These are phyloP conservation scores for Alternaria consortialis DNA, from an alignment of 2,329 filamentous ascomycete genomes.

Conservation along the genomic window DNA sequence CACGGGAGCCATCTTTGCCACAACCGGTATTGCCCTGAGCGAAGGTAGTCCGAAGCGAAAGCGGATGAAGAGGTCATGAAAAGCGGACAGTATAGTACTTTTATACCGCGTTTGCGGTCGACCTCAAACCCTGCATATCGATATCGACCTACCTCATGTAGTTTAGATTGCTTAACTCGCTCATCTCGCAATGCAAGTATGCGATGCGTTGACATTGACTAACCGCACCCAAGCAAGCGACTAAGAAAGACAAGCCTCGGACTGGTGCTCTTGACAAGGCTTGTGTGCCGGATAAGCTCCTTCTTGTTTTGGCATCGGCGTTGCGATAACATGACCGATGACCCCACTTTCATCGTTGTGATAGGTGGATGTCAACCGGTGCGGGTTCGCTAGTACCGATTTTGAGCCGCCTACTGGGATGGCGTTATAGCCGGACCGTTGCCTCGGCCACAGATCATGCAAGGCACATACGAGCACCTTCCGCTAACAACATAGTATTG, in stretches of 20 bases:
- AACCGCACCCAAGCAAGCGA: slow-evolving; percentile 10
- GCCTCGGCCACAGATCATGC: slow-evolving; percentile 7
- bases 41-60: slow-evolving; percentile 15
- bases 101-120: slow-evolving; percentile 5
- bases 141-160: slow-evolving; percentile 6
- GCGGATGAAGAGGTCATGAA: slow-evolving; percentile 9
- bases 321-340: slow-evolving; percentile 14
- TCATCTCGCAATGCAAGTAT: slow-evolving; percentile 1
- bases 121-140: neutral
- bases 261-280: slow-evolving; percentile 18
- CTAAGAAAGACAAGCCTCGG: slow-evolving; percentile 21
- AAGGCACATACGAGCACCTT: slow-evolving; percentile 11
- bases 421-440: slow-evolving; percentile 5
- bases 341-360: neutral
- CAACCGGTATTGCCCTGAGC: slow-evolving; percentile 22
- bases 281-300: slow-evolving; percentile 20
- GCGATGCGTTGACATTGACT: slow-evolving; percentile 1
- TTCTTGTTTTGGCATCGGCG: slow-evolving; percentile 16
- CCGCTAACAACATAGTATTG: neutral
- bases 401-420: slow-evolving; percentile 1
- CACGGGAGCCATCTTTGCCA: slow-evolving; percentile 33
- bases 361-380: neutral
- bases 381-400: slow-evolving; percentile 5
- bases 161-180: slow-evolving; percentile 5
- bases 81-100: neutral